A percentile compares a stretch with the other conserved stretches of the same genome.
These are phyloP conservation scores for Kodamaea sp. DNA, from an alignment of 1,139 yeast species.

Conservation along the genomic window DNA sequence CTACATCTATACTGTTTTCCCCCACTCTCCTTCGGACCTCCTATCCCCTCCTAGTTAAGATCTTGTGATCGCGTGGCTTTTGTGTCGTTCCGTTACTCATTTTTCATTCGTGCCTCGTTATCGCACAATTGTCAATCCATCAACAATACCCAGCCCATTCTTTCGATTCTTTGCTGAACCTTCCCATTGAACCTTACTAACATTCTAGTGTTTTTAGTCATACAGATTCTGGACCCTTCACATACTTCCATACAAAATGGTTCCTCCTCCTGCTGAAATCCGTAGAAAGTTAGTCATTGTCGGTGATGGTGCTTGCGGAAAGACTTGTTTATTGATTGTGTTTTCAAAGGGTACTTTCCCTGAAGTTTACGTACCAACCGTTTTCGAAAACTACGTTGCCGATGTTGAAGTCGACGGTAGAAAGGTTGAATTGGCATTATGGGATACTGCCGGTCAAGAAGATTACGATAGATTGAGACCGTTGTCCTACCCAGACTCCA, in stretches of 20 bases:
- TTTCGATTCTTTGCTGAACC: no score
- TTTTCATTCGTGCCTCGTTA: no score
- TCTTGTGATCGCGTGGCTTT: no score
- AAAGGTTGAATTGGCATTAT: slow-evolving; percentile 88
- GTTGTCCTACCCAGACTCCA: slow-evolving; percentile 88
- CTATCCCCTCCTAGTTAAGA: no score
- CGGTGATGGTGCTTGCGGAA: slow-evolving; percentile 90
- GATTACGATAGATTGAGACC: slow-evolving; percentile 96
- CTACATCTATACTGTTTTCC: no score
- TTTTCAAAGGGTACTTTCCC: slow-evolving; percentile 96
- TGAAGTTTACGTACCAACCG: slow-evolving; percentile 93
- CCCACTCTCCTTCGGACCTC: no score
- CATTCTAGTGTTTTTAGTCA: slow-evolving; percentile 1
- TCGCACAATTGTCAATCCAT: no score
- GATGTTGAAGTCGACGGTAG: slow-evolving; percentile 94
- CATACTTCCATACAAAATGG: slow-evolving; percentile 30
- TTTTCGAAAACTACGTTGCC: slow-evolving; percentile 91
- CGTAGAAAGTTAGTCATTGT: slow-evolving; percentile 82
- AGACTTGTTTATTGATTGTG: slow-evolving; percentile 78
- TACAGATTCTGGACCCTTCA: slow-evolving; percentile 1
- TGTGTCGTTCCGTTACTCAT: no score
- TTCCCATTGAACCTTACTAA: no score
- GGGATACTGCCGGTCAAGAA: slow-evolving; percentile 99
- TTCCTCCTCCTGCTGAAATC: slow-evolving; percentile 61
- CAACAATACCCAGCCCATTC: no score